Evolutionary conservation across 2,329 filamentous ascomycete species (phyloP), one percentile per base, ranked within the genome.

Genomic region (Fusarium sp.): DNA sequence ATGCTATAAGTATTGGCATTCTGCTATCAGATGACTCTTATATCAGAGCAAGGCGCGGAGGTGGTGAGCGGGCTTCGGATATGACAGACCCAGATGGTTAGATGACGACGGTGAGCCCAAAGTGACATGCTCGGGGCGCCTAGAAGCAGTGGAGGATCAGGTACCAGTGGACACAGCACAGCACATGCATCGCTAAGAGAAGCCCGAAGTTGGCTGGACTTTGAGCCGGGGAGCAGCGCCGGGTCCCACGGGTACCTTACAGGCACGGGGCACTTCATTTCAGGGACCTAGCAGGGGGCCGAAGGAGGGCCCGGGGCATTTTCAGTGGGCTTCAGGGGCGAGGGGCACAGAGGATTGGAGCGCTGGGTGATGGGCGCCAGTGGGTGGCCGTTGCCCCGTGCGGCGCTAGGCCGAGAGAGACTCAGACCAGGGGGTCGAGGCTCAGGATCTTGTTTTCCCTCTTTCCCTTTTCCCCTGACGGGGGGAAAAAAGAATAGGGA

Each of bases 381-480:
- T 62, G 50, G 57, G 62, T 46, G 60, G 60, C 56, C 48, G 68
- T 69, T 71, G 68, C 68, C 57, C 68, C 65, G 68, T 71, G 68
- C 68, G 15, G n/a, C 67, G 59, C 67, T 70, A 72, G 62, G 36
- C 67, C 64, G 31, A 71, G 68, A 71, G 52, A 52, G 34, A 67
- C 40, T 34, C 68, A 65, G 60, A 47, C 68, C 60, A 68, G 67
- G 67, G 67, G 63, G 51, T 52, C 55, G 44, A 36, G 27, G 43
- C 23, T 15, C 9, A 31, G 44, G 44, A 31, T 47, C 27, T 40
- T 3, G 37, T 13, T 40, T 31, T 63, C 65, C 51, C 55, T 68
- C 58, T 72, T 59, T 46, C 63, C 53, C 51, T 59, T 68, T 71
- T 64, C 72, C 72, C 72, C 72, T 74, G 72, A 74, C 72, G 68